Percentiles rank a stretch among this genome's conserved stretches.
These are phyloP conservation scores for Leptodontidium sp. DNA, from an alignment of 2,329 filamentous ascomycete species.

Conservation along the genomic window DNA sequence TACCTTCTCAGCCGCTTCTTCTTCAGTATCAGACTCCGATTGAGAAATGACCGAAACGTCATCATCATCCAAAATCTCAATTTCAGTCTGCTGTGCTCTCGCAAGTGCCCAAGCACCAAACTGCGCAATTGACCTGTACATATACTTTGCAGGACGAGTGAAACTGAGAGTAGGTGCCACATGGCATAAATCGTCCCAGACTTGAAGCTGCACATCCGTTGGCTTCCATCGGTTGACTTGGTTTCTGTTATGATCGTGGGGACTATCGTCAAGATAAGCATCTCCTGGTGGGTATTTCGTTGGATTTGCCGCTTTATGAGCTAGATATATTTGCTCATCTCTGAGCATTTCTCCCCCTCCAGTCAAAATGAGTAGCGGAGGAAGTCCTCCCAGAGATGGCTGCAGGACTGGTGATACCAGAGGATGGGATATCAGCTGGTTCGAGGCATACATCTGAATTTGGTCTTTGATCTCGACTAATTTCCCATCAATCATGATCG, in stretches of 20 bases:
- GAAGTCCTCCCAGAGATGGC: slow-evolving; percentile 86
- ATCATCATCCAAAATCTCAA: slow-evolving; percentile 84
- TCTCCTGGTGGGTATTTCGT: slow-evolving; percentile 75
- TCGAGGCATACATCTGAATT: slow-evolving; percentile 87
- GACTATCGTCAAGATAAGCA: slow-evolving; percentile 67
- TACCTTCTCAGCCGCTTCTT: slow-evolving; percentile 42
- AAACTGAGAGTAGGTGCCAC: slow-evolving; percentile 94
- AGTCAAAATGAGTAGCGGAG: slow-evolving; percentile 84
- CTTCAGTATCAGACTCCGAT: slow-evolving; percentile 56
- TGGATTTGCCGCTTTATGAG: slow-evolving; percentile 92
- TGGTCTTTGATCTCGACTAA: slow-evolving; percentile 83
- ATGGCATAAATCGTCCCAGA: slow-evolving; percentile 96
- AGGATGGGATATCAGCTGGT: slow-evolving; percentile 84
- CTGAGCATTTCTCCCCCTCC: slow-evolving; percentile 89
- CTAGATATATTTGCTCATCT: slow-evolving; percentile 94
- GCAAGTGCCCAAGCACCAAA: slow-evolving; percentile 93
- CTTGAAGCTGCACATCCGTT: slow-evolving; percentile 91
- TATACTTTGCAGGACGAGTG: slow-evolving; percentile 93
- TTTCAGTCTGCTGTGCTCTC: slow-evolving; percentile 78
- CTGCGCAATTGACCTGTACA: slow-evolving; percentile 92
- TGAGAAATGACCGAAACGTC: slow-evolving; percentile 76
- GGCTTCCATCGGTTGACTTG: slow-evolving; percentile 74
- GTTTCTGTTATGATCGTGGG: slow-evolving; percentile 60
- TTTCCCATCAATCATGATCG: slow-evolving; percentile 75
- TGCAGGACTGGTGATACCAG: slow-evolving; percentile 90